phyloP scores from a whole-genome alignment of 306 rosid species.

The Vigna mungo region DNA sequence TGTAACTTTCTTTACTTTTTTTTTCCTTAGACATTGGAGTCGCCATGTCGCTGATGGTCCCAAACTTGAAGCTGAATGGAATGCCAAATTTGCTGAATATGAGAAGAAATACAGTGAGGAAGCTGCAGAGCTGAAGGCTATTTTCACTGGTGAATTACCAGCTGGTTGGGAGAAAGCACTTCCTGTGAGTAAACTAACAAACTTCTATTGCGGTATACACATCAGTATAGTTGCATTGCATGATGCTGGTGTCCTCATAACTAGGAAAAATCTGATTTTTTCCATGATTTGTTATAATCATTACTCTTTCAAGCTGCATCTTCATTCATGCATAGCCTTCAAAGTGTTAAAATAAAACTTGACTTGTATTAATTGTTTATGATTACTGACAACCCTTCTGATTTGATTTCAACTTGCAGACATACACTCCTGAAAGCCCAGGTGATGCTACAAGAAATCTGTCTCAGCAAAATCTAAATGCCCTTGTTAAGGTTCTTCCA shows the following conservation, averaged over 20 bases:
- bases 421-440: slow-evolving; percentile 90
- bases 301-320: background rate
- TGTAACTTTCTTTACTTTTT: slow-evolving; percentile 27
- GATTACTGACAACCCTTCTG: slow-evolving; percentile 32
- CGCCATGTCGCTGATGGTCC: slow-evolving; percentile 79
- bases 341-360: slow-evolving; percentile 14
- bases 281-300: background rate
- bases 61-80: slow-evolving; percentile 91
- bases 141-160: slow-evolving; percentile 75
- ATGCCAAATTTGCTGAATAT: slow-evolving; percentile 86
- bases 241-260: background rate
- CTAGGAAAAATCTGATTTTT: background rate
- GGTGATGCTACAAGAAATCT: slow-evolving; percentile 93
- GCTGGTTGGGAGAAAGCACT: slow-evolving; percentile 97
- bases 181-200: slow-evolving; percentile 71
- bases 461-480: slow-evolving; percentile 85
- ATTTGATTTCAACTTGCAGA: slow-evolving; percentile 60
- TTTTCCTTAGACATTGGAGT: slow-evolving; percentile 81
- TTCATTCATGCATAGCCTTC: slow-evolving; percentile 27
- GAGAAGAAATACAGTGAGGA: slow-evolving; percentile 91
- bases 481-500: slow-evolving; percentile 87
- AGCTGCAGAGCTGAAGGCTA: slow-evolving; percentile 80
- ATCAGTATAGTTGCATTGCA: background rate
- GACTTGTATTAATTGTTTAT: slow-evolving; percentile 16
- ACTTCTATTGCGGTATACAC: slow-evolving; percentile 15